Conservation (phyloP, 208 protist species). For the Phytomonas sp. region DNA sequence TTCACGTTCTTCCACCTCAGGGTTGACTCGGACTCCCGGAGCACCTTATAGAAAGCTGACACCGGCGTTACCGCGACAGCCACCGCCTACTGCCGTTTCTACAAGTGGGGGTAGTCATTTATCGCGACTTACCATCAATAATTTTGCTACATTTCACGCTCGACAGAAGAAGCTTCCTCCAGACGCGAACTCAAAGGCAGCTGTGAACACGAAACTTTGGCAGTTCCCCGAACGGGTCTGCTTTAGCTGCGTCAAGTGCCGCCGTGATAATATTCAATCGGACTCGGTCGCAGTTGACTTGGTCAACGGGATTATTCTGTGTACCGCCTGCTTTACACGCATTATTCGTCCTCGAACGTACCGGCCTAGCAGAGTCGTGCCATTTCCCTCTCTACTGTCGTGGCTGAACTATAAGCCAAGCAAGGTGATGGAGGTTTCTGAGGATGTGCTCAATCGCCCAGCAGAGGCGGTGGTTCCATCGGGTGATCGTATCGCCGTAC, state of each 20-base stretch:
- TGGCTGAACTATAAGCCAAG: constrained; percentile 75
- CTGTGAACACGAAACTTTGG: constrained; percentile 47
- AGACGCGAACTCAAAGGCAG: constrained; percentile 50
- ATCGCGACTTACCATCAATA: constrained; percentile 59
- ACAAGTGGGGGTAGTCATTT: neutral
- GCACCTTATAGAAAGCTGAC: constrained; percentile 1
- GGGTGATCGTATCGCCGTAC: constrained; percentile 42
- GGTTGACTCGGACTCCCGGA: neutral
- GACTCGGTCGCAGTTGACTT: constrained; percentile 64
- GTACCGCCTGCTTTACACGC: constrained; percentile 62
- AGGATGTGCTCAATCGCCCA: constrained; percentile 61
- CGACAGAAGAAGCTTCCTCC: constrained; percentile 67
- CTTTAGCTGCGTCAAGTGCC: constrained; percentile 75
- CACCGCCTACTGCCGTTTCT: neutral
- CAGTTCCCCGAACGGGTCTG: constrained; percentile 57
- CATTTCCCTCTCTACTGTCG: constrained; percentile 77
- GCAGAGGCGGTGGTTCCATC: constrained; percentile 80
- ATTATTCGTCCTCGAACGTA: constrained; percentile 69
- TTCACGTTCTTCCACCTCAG: neutral
- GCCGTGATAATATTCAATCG: constrained; percentile 62
- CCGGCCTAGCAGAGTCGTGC: constrained; percentile 60
- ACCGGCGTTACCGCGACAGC: neutral
- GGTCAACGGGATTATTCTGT: constrained; percentile 58
- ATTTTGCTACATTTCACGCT: constrained; percentile 50
- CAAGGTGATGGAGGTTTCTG: constrained; percentile 47